Conservation (phyloP, 495 filamentous ascomycete genomes). For the Penicillium nucicola region DNA sequence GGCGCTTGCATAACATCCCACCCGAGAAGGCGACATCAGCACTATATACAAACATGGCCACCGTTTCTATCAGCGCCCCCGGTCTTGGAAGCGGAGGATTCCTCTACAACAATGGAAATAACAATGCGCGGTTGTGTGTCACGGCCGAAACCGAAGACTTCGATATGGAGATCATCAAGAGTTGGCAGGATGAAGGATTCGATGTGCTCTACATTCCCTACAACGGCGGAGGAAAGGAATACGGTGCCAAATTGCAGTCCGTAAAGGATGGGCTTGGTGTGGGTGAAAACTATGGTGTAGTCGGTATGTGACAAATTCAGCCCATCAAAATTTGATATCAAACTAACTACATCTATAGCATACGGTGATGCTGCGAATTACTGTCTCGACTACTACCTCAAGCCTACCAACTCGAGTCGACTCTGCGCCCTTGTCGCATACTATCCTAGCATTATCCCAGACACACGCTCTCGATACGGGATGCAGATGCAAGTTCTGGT, state of each 20-base stretch:
- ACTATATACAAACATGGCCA: slow-evolving; percentile 25
- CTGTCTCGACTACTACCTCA: slow-evolving; percentile 52
- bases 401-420: slow-evolving; percentile 41
- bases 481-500: slow-evolving; percentile 46
- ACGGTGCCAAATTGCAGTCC: slow-evolving; percentile 42
- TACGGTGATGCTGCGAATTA: slow-evolving; percentile 58
- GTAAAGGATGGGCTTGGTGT: slow-evolving; percentile 45
- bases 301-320: slow-evolving; percentile 33
- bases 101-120: slow-evolving; percentile 38
- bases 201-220: slow-evolving; percentile 59
- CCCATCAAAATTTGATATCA: neutral
- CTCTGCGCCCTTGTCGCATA: slow-evolving; percentile 56
- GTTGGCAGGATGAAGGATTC: slow-evolving; percentile 68
- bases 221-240: slow-evolving; percentile 51
- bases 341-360: slow-evolving; percentile 27
- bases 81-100: slow-evolving; percentile 35
- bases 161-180: slow-evolving; percentile 50
- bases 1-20: neutral
- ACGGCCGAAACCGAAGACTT: slow-evolving; percentile 62
- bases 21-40: neutral
- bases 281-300: slow-evolving; percentile 48
- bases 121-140: slow-evolving; percentile 58
- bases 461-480: slow-evolving; percentile 46
- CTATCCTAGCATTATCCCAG: slow-evolving; percentile 56
- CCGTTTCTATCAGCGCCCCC: slow-evolving; percentile 38